Evolutionary conservation across 306 rosid species (phyloP), one percentile per base, ranked within the genome.

Genomic region (Corylus avellana): DNA sequence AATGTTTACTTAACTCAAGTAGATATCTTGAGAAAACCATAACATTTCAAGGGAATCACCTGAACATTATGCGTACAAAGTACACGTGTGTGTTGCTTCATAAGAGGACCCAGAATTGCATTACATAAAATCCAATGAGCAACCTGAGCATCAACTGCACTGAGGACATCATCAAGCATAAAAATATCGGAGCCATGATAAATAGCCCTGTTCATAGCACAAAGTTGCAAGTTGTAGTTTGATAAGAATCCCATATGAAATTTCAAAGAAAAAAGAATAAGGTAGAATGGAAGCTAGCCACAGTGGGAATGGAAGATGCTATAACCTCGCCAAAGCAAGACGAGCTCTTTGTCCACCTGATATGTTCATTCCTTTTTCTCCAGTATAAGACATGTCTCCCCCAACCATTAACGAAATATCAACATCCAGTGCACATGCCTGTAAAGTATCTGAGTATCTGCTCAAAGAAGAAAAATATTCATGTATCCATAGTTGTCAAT

Each of bases 301-400:
- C 27, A 67, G 77, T 8, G 74, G 16, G 49, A 70, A 77, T 7
- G 46, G 32, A 70, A 69, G 61, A 82, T 63, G 77, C 42, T 49
- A 63, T 76, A 77, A 92, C 98, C 98, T 91, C 64, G 98, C 98
- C 89, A 94, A 84, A 86, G 98, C 97, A 83, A 94, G 90, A 79
- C 98, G 97, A 70, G 97, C 93, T 85, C 95, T 90, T 78, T 94
- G 98, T 79, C 98, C 98, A 76, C 98, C 98, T 4, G 98, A 94
- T 84, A 94, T 85, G 78, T 92, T 94, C 77, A 84, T 69, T 81
- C 98, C 97, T 79, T 89, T 94, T 81, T 94, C 98, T 81, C 97
- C 98, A 78, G 90, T 86, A 86, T 85, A 88, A 79, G 97, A 90
- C 97, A 88, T 90, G 93, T 94, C 98, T 66, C 95, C 97, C 81